These are phyloP conservation scores for Cynanchum wilfordii DNA, from an alignment of 257 asterid species.

Conservation along the genomic window DNA sequence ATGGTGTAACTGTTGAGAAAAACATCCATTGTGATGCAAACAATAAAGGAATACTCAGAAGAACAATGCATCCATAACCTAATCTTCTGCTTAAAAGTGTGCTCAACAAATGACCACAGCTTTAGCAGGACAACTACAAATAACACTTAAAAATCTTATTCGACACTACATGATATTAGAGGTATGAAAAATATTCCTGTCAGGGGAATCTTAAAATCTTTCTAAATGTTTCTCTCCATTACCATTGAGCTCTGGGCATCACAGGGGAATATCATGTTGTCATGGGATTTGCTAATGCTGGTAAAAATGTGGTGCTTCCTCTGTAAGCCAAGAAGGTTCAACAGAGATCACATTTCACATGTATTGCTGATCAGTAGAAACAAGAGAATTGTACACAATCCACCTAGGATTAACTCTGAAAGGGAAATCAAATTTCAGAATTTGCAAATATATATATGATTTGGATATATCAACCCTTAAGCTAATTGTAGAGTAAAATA, in stretches of 20 bases:
- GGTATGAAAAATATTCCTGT: too few species aligned
- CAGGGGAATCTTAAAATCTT: too few species aligned
- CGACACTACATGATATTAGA: too few species aligned
- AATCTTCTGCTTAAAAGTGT: too few species aligned
- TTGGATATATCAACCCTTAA: neutral
- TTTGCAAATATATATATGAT: neutral
- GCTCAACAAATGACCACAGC: too few species aligned
- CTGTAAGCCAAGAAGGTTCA: conserved; percentile 85
- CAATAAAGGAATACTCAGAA: too few species aligned
- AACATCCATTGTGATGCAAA: too few species aligned
- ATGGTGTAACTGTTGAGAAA: too few species aligned
- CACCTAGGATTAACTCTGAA: conserved; percentile 92
- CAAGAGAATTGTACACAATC: conserved; percentile 76
- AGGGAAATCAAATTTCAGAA: conserved; percentile 1
- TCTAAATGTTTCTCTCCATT: neutral
- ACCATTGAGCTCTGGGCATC: neutral
- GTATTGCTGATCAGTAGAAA: conserved; percentile 95
- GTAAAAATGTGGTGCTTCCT: conserved; percentile 89
- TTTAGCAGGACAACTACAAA: too few species aligned
- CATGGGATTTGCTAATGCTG: conserved; percentile 45
- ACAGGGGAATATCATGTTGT: conserved; percentile 36
- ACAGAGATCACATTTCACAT: conserved; percentile 84
- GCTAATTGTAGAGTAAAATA: neutral
- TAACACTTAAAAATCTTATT: too few species aligned
- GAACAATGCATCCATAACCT: too few species aligned